These are phyloP conservation scores for Plantago major DNA, from an alignment of 257 asterid species.

Conservation along the genomic window DNA sequence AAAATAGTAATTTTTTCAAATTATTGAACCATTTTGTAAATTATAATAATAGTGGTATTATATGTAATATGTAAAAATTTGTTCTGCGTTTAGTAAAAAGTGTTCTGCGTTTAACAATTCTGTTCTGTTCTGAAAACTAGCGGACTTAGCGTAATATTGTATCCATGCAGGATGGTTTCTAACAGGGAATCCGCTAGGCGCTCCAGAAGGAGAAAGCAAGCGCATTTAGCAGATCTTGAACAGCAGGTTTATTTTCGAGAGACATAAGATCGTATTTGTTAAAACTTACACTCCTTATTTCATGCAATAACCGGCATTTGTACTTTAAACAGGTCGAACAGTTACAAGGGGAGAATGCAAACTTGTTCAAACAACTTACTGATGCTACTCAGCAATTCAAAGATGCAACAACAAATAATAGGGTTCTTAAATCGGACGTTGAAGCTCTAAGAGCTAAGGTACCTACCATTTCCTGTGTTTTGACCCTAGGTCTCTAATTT, in stretches of 20 bases:
- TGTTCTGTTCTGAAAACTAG: too few species aligned
- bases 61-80: too few species aligned
- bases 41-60: too few species aligned
- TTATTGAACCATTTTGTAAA: too few species aligned
- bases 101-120: too few species aligned
- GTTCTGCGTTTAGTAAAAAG: too few species aligned
- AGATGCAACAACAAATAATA: conserved; percentile 71
- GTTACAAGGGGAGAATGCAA: conserved; percentile 49
- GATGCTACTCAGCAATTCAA: conserved; percentile 68
- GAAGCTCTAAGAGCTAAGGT: conserved; percentile 98
- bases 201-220: conserved; percentile 82
- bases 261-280: background rate
- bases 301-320: background rate
- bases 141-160: background rate
- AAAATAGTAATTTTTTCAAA: too few species aligned
- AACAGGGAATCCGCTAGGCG: conserved; percentile 87
- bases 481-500: too few species aligned
- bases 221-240: conserved; percentile 67
- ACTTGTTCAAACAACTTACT: conserved; percentile 57
- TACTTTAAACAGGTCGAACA: conserved; percentile 55
- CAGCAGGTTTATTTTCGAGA: conserved; percentile 40
- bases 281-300: background rate
- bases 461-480: background rate
- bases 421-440: conserved; percentile 85
- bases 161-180: conserved; percentile 61